Base-by-base conservation (phyloP, 305 asterid species). In the Andrographis paniculata region DNA sequence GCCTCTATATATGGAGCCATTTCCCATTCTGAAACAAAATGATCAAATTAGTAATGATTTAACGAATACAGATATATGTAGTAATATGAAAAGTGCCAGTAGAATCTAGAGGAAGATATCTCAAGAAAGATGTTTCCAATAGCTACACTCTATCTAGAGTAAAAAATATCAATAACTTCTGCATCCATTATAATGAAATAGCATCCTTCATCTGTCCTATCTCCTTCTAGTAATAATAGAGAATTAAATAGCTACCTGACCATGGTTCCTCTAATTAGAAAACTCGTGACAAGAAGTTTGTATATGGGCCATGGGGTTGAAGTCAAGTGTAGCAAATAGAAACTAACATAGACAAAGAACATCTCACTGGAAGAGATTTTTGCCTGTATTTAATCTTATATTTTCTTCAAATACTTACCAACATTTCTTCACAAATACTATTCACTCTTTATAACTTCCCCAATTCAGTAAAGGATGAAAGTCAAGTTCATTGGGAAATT, bases 1-100 rank as follows among this genome's bases (percentile, higher is more conserved):
- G 99, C 95, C 80, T 91, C 95, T 39, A 91, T 81, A 58, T 87
- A 91, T 47, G 99, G 95, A 61, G 95, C 95, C 96, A 91, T 73
- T 65, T 91, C 80, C 91, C 85, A 83, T 56, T 45, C 95, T 84
- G 88, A 52, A 77, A 70, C 37, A 60, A 45, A 45, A 58, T 35
- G 19, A 48, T 23, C 31, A 23, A 46, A 43, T 35, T 5, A 0
- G 35, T 27, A 51, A 37, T 5, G 2, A 44, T 44, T 5, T 10
- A 28, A 48, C 16, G 50, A 24, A 9, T 62, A 60, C n/a, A n/a
- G n/a, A n/a, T n/a, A n/a, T n/a, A n/a, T n/a, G n/a, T n/a, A n/a
- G n/a, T n/a, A n/a, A n/a, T 27, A 24, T 41, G 22, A 17, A 6
- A 21, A 24, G 13, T 11, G 5, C 12, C 12, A 28, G 23, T 7